phyloP scores from a whole-genome alignment of 2,329 filamentous ascomycete genomes.

The Talaromyces albobiverticillius region DNA sequence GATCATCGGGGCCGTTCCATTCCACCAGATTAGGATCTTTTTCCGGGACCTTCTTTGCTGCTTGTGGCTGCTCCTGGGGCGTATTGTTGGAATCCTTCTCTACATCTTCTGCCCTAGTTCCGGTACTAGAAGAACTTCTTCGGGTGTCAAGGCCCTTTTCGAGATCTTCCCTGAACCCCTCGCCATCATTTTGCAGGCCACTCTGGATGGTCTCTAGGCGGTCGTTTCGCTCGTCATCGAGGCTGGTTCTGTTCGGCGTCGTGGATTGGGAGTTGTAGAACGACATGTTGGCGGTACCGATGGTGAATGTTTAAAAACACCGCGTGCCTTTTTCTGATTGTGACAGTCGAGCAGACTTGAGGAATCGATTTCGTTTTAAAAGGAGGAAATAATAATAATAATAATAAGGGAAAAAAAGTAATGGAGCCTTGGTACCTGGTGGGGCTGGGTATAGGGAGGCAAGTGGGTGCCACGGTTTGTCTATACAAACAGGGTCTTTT shows the following conservation, averaged over 20 bases:
- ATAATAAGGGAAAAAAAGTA: not conserved
- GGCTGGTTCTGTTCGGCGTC: slow-evolving; percentile 10
- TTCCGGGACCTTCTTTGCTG: slow-evolving; percentile 4
- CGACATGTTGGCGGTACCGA: slow-evolving; percentile 8
- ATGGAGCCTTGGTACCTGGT: too few relatives aligned
- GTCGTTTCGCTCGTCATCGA: not conserved
- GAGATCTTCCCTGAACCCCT: not conserved
- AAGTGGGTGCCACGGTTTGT: too few relatives aligned
- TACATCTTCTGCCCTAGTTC: slow-evolving; percentile 2
- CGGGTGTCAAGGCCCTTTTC: not conserved
- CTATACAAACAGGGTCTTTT: too few relatives aligned
- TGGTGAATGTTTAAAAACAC: not conserved
- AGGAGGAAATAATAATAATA: not conserved
- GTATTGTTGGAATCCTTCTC: not conserved
- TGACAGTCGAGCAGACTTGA: too few relatives aligned
- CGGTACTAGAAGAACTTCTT: slow-evolving; percentile 5
- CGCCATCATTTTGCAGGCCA: not conserved
- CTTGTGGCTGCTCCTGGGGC: not conserved
- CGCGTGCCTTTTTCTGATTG: too few relatives aligned
- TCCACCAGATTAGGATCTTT: slow-evolving; percentile 30
- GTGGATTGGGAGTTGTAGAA: slow-evolving; percentile 10
- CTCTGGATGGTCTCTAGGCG: slow-evolving; percentile 13
- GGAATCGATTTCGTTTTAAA: too few relatives aligned
- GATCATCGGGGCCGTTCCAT: slow-evolving; percentile 30
- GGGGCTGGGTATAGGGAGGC: too few relatives aligned